Base-by-base conservation (phyloP, 2,329 filamentous ascomycete genomes). In the Cercospora zeina region DNA sequence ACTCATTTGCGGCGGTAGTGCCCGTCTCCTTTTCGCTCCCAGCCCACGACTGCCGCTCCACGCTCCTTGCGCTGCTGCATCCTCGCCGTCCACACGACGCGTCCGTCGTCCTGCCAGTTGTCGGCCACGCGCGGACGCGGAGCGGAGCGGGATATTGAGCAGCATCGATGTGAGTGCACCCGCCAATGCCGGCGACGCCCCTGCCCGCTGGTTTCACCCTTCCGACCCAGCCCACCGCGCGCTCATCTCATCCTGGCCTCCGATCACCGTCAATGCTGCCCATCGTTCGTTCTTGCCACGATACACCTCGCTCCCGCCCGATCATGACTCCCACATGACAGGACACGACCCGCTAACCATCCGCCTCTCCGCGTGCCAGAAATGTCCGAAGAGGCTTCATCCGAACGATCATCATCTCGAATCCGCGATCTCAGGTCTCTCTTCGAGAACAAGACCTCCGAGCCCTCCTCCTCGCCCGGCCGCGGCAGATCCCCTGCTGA, bases 381-480 rank as follows among this genome's bases (percentile, higher is more conserved):
- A 77, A 82, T 82, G 79, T 78, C 76, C 63, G 39, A 45, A 45
- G 39, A 45, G 21, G 64, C 70, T 62, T 62, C 63, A 58, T 66
- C 69, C 65, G 69, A 75, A 69, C 70, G 74, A 62, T 71, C 74
- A 50, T 74, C 68, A 61, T 76, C 72, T 61, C 78, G 77, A 68
- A 79, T 82, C 67, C 76, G 79, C 67, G 79, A 79, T 69, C 74
- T 82, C 61, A 75, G 79, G 70, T 79, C 79, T 61, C 77, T 81
- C 74, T 82, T 81, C 72, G 80, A 82, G 73, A 76, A 73, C 67
- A 78, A 75, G 66, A 72, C 74, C 59, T 69, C 75, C 61, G 70
- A 66, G 39, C 61, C 36, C 58, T 66, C 36, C 58, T 66, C 59
- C 10, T 58, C 61, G 31, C 59, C 57, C 62, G 39, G 76, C 67